Conservation (phyloP, 1,284 basidiomycete species). For the Naganishia sp. region DNA sequence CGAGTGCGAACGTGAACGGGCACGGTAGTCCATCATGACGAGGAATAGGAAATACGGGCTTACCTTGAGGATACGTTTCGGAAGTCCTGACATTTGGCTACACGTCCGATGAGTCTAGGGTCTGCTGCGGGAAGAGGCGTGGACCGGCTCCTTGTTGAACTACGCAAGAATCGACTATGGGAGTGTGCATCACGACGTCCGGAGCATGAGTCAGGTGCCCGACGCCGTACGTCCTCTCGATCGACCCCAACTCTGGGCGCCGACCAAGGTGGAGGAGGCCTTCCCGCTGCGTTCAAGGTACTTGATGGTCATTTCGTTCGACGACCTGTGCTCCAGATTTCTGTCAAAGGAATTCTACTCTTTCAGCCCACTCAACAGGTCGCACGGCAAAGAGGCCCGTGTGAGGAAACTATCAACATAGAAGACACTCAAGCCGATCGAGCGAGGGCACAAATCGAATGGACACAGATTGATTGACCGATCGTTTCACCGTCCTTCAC, state of each 20-base stretch:
- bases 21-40: no score
- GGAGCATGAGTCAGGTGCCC: neutral
- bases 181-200: neutral
- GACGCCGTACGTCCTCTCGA: neutral
- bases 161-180: neutral
- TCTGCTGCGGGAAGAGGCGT: neutral
- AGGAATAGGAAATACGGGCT: slow-evolving; percentile 16
- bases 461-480: neutral
- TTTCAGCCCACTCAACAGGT: no score
- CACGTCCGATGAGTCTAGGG: neutral
- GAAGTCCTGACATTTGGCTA: slow-evolving; percentile 37
- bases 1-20: neutral
- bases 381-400: no score
- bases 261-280: neutral
- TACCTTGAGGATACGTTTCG: slow-evolving; percentile 56
- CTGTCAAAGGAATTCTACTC: no score
- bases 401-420: neutral
- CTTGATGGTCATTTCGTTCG: no score
- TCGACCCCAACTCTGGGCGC: no score
- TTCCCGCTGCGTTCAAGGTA: no score
- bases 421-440: neutral
- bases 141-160: neutral
- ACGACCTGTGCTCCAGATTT: no score
- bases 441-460: neutral
- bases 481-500: slow-evolving; percentile 9